These are phyloP conservation scores for Fusarium phyllophilum DNA, from an alignment of 2,329 filamentous ascomycete species.

Conservation along the genomic window DNA sequence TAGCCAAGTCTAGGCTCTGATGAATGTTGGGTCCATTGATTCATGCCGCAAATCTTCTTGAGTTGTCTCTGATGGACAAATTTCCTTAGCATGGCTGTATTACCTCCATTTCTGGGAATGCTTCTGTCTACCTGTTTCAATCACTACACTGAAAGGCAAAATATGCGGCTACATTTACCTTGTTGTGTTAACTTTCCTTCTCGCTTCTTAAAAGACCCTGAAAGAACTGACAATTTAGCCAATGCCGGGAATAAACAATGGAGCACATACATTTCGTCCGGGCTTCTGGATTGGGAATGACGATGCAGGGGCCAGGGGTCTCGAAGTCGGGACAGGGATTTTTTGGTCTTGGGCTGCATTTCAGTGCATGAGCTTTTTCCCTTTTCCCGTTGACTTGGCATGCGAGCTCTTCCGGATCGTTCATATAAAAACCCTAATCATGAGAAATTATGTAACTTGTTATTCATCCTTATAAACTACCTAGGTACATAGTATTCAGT, in stretches of 20 bases:
- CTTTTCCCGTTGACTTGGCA: background rate
- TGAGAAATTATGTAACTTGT: too few relatives aligned
- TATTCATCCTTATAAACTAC: background rate
- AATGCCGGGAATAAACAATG: constrained; percentile 26
- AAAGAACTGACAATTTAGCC: background rate
- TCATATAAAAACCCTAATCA: background rate
- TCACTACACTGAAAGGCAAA: too few relatives aligned
- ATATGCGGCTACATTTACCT: background rate
- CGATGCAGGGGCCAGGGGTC: constrained; percentile 23
- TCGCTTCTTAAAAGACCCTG: background rate
- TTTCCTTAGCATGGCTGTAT: too few relatives aligned
- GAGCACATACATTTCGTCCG: constrained; percentile 8
- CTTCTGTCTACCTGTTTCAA: background rate
- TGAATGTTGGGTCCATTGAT: constrained; percentile 1
- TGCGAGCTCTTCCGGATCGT: background rate
- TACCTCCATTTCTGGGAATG: background rate
- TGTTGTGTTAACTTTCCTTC: background rate
- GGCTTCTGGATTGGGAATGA: constrained; percentile 8
- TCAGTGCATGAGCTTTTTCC: background rate
- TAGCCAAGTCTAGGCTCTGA: constrained; percentile 14
- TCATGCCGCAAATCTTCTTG: background rate
- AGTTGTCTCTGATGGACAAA: background rate
- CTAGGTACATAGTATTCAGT: background rate
- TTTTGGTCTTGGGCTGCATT: background rate
- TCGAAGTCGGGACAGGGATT: constrained; percentile 5